Evolutionary conservation across 2,329 filamentous ascomycete species (phyloP).

Genomic region (Mycocentrospora acerina): DNA sequence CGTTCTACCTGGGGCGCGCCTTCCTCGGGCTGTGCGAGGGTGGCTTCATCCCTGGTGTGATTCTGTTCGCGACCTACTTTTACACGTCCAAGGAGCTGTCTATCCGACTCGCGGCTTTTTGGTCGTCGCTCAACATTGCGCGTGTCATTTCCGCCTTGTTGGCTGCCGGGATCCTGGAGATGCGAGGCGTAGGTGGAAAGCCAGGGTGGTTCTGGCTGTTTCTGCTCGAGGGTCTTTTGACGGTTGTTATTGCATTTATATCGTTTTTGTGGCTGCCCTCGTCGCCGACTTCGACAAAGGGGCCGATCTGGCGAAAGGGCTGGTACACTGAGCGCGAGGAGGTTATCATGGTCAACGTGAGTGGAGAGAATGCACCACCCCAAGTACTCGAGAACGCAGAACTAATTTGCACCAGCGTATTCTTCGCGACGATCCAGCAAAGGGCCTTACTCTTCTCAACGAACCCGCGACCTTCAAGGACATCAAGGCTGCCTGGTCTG

Average conservation of each 20-base stretch:
- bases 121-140: conserved; percentile 63
- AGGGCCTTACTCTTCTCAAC: conserved; percentile 59
- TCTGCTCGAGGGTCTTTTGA: conserved; percentile 39
- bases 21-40: conserved; percentile 48
- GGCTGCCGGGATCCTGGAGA: conserved; percentile 56
- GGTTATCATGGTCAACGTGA: conserved; percentile 64
- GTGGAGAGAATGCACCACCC: too few species aligned
- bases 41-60: conserved; percentile 62
- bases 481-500: conserved; percentile 53
- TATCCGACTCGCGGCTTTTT: conserved; percentile 67
- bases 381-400: neutral
- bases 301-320: conserved; percentile 51
- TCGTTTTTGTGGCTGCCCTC: conserved; percentile 41
- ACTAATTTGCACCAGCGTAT: conserved; percentile 41
- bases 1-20: conserved; percentile 45
- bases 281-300: conserved; percentile 53
- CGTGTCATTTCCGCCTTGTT: conserved; percentile 58
- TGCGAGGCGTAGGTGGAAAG: conserved; percentile 52
- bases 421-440: conserved; percentile 57
- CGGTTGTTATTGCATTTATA: conserved; percentile 28
- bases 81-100: conserved; percentile 72
- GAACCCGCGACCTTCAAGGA: conserved; percentile 52
- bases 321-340: conserved; percentile 69
- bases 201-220: conserved; percentile 60
- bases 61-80: conserved; percentile 72